Base-by-base conservation (phyloP, 2,329 filamentous ascomycete species). In the Fusarium siculi region DNA sequence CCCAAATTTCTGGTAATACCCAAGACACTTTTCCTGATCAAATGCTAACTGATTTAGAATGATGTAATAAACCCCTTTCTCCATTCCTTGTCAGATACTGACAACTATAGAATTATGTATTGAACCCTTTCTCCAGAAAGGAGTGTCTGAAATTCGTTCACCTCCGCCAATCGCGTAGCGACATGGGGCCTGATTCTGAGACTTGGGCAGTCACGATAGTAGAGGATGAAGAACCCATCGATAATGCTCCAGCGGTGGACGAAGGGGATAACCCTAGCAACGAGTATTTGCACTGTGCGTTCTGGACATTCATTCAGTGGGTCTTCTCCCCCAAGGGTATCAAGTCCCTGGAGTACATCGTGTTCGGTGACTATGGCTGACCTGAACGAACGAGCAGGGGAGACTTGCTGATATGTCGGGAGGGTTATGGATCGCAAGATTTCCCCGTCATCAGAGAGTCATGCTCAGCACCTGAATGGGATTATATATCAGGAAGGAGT, bases 401-500 rank as follows among this genome's bases (percentile, higher is more conserved):
- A 7, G 47, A 57, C 2, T 9, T 57, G 10, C 14, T 34, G 8
- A 46, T 47, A 16, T 47, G 40, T 36, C 54, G 54, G 6, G n/a
- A 37, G 3, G 21, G 25, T 2, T n/a, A 19, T 34, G 43, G 30
- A 21, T 50, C 32, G 0, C 5, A 34, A 18, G 23, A 36, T 0
- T 58, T 39, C 7, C 43, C 4, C 11, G 28, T 36, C 18, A 50
- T 40, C 9, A 52, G 34, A 6, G 23, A 59, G 19, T n/a, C 43
- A 18, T 39, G 11, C 4, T 6, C 21, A 8, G 5, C 25, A 4
- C 16, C 36, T 1, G 25, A 42, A 2, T 40, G 44, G 44, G 16
- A 59, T 21, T 6, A 18, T 50, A 6, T 59, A 6, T 59, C 21
- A 37, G 19, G 28, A 25, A 42, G 16, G 8, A 18, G 14, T 50